Base-by-base conservation (phyloP, 306 rosid genomes). In the Rosa multiflora region DNA sequence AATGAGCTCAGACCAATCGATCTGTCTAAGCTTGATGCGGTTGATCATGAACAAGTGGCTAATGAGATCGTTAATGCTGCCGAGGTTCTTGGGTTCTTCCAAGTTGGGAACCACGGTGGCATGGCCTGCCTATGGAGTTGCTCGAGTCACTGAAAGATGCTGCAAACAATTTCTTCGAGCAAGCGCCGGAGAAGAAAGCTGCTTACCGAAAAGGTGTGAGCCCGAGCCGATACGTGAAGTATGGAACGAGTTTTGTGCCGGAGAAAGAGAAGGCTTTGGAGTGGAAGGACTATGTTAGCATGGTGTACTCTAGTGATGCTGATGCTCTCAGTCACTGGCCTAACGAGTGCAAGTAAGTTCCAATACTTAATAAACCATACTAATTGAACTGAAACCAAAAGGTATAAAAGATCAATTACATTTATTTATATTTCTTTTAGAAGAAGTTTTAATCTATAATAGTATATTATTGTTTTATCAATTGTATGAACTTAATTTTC, bases 221-320 rank as follows among this genome's bases (percentile, higher is more conserved):
- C 49, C 88, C 88, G 2, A 79, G 87, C 75, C 78, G 86, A 0
- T 29, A 35, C 39, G 82, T 91, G 18, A 89, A 80, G 78, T 88
- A 87, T 35, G 90, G 87, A 3, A 91, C 91, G 4, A 89, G 94
- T 85, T 91, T 91, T 76, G 91, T 48, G 32, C 96, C 96, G 8
- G 90, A 91, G 87, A 88, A 83, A 56, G 96, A 91, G 79, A 82
- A 76, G 63, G 86, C 89, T 0, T 78, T 91, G 86, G 91, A 87
- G 69, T 91, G 96, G 93, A 91, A 85, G 80, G 93, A 89, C 49
- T 88, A 87, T 59, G 53, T 89, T 3, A 86, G 87, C 32, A 87
- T 91, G 96, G 79, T 69, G 13, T 87, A 84, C 52, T 84, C 76
- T 51, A 58, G 1, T 68, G 96, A 91, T 72, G 87, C 79, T 39